phyloP scores from a whole-genome alignment of 1,284 basidiomycete genomes.

The Cutaneotrichosporon cutaneum region DNA sequence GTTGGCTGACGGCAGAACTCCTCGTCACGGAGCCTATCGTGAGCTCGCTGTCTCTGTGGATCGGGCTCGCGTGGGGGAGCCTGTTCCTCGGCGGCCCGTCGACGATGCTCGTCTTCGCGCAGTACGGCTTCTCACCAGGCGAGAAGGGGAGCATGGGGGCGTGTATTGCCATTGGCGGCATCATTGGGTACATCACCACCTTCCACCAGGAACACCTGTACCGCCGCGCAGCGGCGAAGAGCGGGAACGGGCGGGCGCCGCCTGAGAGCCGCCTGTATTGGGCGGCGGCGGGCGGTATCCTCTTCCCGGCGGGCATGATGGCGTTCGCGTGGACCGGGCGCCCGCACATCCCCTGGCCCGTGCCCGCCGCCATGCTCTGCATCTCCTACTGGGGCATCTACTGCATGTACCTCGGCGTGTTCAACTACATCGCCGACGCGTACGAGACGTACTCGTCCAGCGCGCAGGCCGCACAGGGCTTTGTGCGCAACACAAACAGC shows the following conservation, averaged over 20 bases:
- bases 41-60: slow-evolving; percentile 52
- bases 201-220: slow-evolving; percentile 48
- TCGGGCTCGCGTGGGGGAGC: slow-evolving; percentile 51
- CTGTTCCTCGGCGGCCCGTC: slow-evolving; percentile 45
- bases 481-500: slow-evolving; percentile 46
- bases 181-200: slow-evolving; percentile 70
- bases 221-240: slow-evolving; percentile 27
- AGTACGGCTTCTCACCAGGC: slow-evolving; percentile 45
- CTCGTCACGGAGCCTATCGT: slow-evolving; percentile 56
- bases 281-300: slow-evolving; percentile 46
- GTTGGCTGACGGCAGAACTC: slow-evolving; percentile 35
- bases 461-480: slow-evolving; percentile 51
- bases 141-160: slow-evolving; percentile 42
- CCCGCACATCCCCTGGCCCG: slow-evolving; percentile 38
- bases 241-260: slow-evolving; percentile 46
- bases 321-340: slow-evolving; percentile 48
- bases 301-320: slow-evolving; percentile 43
- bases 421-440: slow-evolving; percentile 49
- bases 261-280: slow-evolving; percentile 56
- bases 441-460: slow-evolving; percentile 51
- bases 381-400: slow-evolving; percentile 41
- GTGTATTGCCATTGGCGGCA: slow-evolving; percentile 58
- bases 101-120: slow-evolving; percentile 38
- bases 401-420: slow-evolving; percentile 44
- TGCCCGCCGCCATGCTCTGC: slow-evolving; percentile 40